Evolutionary conservation across 1,284 basidiomycete genomes (phyloP), one percentile per base, ranked within the genome.

Genomic region (Amylostereum chailletii): DNA sequence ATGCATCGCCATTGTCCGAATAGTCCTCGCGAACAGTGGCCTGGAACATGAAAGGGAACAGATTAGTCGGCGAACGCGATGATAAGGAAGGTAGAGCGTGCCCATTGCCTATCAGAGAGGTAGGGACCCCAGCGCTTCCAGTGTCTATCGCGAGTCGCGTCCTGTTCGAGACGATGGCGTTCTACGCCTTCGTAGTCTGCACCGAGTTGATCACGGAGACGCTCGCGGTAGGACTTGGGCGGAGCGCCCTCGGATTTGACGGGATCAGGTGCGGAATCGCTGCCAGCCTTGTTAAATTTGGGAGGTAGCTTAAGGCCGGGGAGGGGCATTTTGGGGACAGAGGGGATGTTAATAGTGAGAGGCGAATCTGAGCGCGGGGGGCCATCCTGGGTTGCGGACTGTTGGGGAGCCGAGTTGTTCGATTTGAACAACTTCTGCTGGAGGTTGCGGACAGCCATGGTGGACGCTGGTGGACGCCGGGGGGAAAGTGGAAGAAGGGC

Each of bases 121-220:
- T 98, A 98, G 11, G 95, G 95, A 31, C 95, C 95, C 95, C 95
- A 98, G 59, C 91, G 78, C 70, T 97, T 97, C 95, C 95, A 99
- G 67, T 98, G 93, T 40, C 74, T 71, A 54, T 81, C 74, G 58
- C 81, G 82, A 50, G 71, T 65, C 51, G 71, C 76, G 53, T 86
- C 83, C 60, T 90, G 83, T 49, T 76, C 76, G 11, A 96, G 76
- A 48, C 90, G 81, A 65, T 82, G 70, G 48, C 73, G 72, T 65
- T 90, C 88, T 29, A 74, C 77, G 33, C 85, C 82, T 42, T 77
- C 71, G 59, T 88, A 88, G 11, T 77, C 70, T 5, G 63, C 52
- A 1, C 81, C 83, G 32, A 89, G 70, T 50, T 69, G 63, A 50
- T 78, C 71, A n/a, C 71, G 66, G n/a, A 90, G 66, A 34, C 76